A percentile compares a stretch with the other conserved stretches of the same genome.
These are phyloP conservation scores for Macadamia integrifolia DNA, from an alignment of 164 flowering plant genomes.

Conservation along the genomic window DNA sequence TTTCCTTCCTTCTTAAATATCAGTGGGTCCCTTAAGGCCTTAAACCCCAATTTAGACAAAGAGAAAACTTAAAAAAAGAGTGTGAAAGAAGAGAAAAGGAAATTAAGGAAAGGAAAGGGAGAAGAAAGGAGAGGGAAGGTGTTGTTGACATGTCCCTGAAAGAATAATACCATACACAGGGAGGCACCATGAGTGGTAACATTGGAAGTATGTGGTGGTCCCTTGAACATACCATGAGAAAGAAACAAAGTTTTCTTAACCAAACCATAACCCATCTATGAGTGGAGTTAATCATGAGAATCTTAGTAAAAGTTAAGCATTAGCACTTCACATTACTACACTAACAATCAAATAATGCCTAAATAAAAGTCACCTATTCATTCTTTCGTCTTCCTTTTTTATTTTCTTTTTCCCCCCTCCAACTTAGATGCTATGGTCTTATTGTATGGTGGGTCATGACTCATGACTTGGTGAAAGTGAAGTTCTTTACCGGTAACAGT, in stretches of 20 bases:
- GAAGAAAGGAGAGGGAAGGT: not conserved
- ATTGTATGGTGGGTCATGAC: too few relatives aligned
- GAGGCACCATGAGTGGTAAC: slow-evolving; percentile 6
- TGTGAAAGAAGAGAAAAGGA: not conserved
- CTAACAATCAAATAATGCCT: not conserved
- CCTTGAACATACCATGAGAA: not conserved
- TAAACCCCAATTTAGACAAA: too few relatives aligned
- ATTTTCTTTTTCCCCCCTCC: not conserved
- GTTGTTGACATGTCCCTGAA: slow-evolving; percentile 1
- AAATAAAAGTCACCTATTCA: not conserved
- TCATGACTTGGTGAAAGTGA: too few relatives aligned
- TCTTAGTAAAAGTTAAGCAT: not conserved
- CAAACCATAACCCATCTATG: slow-evolving; percentile 4
- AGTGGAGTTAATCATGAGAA: slow-evolving; percentile 10
- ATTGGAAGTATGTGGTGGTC: slow-evolving; percentile 2
- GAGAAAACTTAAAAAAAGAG: not conserved
- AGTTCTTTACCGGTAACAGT: too few relatives aligned
- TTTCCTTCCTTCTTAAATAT: too few relatives aligned
- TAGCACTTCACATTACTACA: slow-evolving; percentile 3
- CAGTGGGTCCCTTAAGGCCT: too few relatives aligned
- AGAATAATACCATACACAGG: not conserved
- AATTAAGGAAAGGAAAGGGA: not conserved
- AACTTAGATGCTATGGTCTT: too few relatives aligned
- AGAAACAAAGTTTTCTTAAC: slow-evolving; percentile 6
- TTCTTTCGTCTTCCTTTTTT: not conserved